A percentile compares a stretch with the other conserved stretches of the same genome.
Conservation (phyloP, 164 flowering plant genomes). For the Pachysandra terminalis region DNA sequence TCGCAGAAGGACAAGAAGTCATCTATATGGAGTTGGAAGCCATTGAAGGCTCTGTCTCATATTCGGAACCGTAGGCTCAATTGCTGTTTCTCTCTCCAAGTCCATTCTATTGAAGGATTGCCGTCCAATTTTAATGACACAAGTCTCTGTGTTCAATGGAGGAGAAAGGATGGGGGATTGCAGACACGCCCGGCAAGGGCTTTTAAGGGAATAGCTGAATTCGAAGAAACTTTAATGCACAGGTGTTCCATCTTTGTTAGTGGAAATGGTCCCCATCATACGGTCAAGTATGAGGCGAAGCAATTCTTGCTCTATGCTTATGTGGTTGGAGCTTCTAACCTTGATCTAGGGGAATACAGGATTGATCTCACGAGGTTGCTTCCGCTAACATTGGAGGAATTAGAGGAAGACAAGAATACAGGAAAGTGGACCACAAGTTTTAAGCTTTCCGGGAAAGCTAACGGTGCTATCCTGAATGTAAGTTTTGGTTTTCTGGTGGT, state of each 20-base stretch:
- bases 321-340: slow-evolving; percentile 45
- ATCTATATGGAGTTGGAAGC: slow-evolving; percentile 76
- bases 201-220: slow-evolving; percentile 52
- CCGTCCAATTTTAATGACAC: slow-evolving; percentile 36
- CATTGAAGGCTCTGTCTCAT: slow-evolving; percentile 63
- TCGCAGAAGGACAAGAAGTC: slow-evolving; percentile 44
- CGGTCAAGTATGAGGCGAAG: slow-evolving; percentile 92
- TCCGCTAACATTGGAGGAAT: slow-evolving; percentile 87
- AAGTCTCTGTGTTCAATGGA: slow-evolving; percentile 74
- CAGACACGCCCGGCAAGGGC: slow-evolving; percentile 53
- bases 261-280: slow-evolving; percentile 73
- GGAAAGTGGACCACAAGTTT: slow-evolving; percentile 94
- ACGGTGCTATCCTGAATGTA: slow-evolving; percentile 79
- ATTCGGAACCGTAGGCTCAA: slow-evolving; percentile 50
- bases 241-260: slow-evolving; percentile 71
- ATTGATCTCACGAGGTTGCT: slow-evolving; percentile 90
- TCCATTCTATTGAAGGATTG: slow-evolving; percentile 69
- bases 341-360: slow-evolving; percentile 89
- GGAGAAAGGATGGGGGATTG: slow-evolving; percentile 62
- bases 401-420: slow-evolving; percentile 82
- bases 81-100: slow-evolving; percentile 71
- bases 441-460: slow-evolving; percentile 73
- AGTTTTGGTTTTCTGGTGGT: slow-evolving; percentile 73
- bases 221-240: slow-evolving; percentile 62
- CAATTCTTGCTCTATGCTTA: slow-evolving; percentile 68